phyloP scores from a whole-genome alignment of 345 rosid genomes.

The Noccaea caerulescens region DNA sequence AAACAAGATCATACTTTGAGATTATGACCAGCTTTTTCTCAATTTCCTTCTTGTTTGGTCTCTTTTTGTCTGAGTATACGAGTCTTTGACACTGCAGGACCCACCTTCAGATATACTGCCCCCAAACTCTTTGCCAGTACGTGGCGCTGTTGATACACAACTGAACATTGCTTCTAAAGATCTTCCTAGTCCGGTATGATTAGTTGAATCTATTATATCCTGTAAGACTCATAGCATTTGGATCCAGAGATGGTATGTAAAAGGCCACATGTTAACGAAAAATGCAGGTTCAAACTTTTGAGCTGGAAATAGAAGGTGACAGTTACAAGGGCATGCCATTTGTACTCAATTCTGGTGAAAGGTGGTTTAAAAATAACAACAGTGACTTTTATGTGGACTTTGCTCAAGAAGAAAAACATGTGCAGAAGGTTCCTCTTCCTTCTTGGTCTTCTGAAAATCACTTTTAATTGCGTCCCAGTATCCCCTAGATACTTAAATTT shows the following conservation, averaged over 20 bases:
- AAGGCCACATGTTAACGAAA: conserved; percentile 26
- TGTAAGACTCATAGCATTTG: conserved; percentile 21
- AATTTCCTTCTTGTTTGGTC: conserved; percentile 28
- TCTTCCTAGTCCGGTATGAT: conserved; percentile 68
- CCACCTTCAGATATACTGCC: conserved; percentile 76
- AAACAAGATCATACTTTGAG: conserved; percentile 30
- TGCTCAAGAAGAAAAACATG: conserved; percentile 52
- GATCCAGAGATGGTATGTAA: conserved; percentile 34
- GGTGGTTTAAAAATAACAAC: conserved; percentile 80
- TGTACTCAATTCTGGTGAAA: conserved; percentile 72
- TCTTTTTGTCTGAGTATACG: conserved; percentile 30
- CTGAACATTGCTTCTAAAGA: conserved; percentile 49
- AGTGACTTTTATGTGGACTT: conserved; percentile 84
- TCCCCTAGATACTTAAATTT: conserved; percentile 19
- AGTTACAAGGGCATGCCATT: conserved; percentile 87
- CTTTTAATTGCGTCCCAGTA: conserved; percentile 22
- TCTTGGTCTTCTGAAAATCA: conserved; percentile 23
- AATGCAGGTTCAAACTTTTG: conserved; percentile 75
- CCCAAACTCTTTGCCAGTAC: conserved; percentile 66
- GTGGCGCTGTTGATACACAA: conserved; percentile 67
- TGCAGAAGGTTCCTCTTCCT: conserved; percentile 65
- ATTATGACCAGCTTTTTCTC: conserved; percentile 11
- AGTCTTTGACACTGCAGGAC: conserved; percentile 59
- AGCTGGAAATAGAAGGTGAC: conserved; percentile 77
- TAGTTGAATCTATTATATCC: conserved; percentile 24